Evolutionary conservation across 169 alveolate species (phyloP).

Genomic region (Cystoisospora suis): DNA sequence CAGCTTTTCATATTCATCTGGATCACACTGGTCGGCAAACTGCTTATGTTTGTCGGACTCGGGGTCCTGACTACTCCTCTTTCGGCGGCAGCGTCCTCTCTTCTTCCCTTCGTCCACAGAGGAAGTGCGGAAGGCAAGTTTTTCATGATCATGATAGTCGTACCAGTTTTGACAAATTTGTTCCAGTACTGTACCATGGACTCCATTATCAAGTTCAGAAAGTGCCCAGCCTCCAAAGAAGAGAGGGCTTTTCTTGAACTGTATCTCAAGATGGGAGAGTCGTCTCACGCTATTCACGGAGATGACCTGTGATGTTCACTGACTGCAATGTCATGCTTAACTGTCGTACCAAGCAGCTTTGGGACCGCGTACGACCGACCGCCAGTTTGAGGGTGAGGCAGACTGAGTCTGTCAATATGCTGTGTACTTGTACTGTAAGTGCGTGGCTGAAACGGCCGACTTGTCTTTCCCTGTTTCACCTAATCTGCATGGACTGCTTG

Average conservation of each 20-base stretch:
- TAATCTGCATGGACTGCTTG: no score
- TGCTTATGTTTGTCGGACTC: not conserved
- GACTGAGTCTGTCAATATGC: no score
- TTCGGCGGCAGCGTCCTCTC: not conserved
- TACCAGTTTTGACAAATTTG: not conserved
- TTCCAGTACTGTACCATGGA: constrained; percentile 2
- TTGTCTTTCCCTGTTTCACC: no score
- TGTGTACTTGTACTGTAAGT: no score
- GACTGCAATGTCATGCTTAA: no score
- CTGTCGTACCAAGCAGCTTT: no score
- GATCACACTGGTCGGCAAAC: constrained; percentile 3
- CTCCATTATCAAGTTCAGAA: not conserved
- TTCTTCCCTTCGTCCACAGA: not conserved
- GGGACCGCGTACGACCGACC: no score
- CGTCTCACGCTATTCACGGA: not conserved
- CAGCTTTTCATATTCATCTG: constrained; percentile 12
- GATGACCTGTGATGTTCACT: not conserved
- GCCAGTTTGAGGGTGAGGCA: no score
- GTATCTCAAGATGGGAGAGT: not conserved
- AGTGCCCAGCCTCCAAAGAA: not conserved
- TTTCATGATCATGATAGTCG: not conserved
- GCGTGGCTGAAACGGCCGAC: no score
- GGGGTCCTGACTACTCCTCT: not conserved
- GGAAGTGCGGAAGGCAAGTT: not conserved
- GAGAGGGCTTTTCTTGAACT: not conserved